Evolutionary conservation across 2,329 filamentous ascomycete species (phyloP).

Genomic region (Epichloe amarillans): DNA sequence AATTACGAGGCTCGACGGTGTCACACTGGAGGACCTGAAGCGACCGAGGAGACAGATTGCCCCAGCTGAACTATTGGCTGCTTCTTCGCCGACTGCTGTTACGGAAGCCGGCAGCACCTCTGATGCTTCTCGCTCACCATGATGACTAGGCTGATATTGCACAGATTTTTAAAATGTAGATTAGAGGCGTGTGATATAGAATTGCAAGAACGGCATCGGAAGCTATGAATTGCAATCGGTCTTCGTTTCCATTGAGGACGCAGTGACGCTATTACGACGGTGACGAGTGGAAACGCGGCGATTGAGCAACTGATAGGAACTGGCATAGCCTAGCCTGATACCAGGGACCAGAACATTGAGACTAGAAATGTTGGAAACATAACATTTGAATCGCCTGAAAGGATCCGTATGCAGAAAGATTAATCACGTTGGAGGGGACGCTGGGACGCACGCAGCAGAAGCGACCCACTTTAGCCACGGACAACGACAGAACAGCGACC

Average conservation of each 20-base stretch:
- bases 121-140: conserved; percentile 18
- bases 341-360: too few species aligned
- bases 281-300: too few species aligned
- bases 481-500: not conserved
- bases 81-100: conserved; percentile 19
- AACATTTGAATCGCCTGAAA: too few species aligned
- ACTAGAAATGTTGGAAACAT: too few species aligned
- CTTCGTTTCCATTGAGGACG: not conserved
- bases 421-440: not conserved
- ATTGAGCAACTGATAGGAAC: too few species aligned
- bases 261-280: too few species aligned
- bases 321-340: too few species aligned
- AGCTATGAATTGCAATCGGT: too few species aligned
- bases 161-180: not conserved
- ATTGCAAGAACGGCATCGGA: not conserved
- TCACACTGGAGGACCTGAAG: conserved; percentile 75
- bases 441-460: too few species aligned
- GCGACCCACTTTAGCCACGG: not conserved
- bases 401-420: too few species aligned
- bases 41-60: conserved; percentile 58
- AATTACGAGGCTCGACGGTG: conserved; percentile 75
- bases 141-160: not conserved
- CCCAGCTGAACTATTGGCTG: conserved; percentile 24
- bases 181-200: not conserved
- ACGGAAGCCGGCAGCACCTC: conserved; percentile 21